phyloP scores from a whole-genome alignment of 2,329 filamentous ascomycete genomes.

The Macrophomina pseudophaseolina region DNA sequence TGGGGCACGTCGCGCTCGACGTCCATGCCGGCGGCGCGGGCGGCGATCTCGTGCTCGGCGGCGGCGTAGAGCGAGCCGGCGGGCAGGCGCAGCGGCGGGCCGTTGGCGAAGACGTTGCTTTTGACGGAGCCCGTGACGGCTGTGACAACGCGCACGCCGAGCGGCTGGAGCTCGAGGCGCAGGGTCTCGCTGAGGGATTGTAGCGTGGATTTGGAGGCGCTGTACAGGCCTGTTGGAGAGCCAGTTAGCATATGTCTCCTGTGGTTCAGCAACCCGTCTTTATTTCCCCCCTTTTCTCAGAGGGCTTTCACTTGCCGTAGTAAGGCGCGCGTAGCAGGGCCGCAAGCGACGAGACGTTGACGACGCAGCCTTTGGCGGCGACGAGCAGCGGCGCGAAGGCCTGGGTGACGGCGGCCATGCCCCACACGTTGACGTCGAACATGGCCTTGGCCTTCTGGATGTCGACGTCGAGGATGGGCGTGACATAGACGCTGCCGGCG shows the following conservation, averaged over 20 bases:
- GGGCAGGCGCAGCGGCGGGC: not conserved
- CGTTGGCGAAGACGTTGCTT: not conserved
- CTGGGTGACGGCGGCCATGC: slow-evolving; percentile 43
- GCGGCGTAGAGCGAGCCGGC: not conserved
- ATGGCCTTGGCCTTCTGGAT: not conserved
- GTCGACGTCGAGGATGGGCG: slow-evolving; percentile 44
- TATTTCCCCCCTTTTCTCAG: too few species aligned
- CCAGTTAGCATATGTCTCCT: not conserved
- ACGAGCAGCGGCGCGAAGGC: slow-evolving; percentile 39
- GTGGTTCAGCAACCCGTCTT: too few species aligned
- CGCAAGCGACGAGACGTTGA: not conserved
- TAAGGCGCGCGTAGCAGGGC: not conserved
- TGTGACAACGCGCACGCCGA: slow-evolving; percentile 34
- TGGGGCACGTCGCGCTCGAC: not conserved
- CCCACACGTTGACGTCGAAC: slow-evolving; percentile 49
- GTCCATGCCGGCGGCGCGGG: not conserved
- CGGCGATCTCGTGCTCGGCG: not conserved
- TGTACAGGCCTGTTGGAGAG: slow-evolving; percentile 34
- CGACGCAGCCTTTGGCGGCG: not conserved
- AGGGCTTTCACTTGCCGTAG: not conserved
- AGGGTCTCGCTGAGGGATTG: slow-evolving; percentile 37
- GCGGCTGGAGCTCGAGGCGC: slow-evolving; percentile 33
- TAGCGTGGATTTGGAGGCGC: slow-evolving; percentile 45
- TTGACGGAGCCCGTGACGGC: slow-evolving; percentile 31
- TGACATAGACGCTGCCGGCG: slow-evolving; percentile 42